Evolutionary conservation across 805 yeast genomes (phyloP).

Genomic region (Hermanozyma aechmeae): DNA sequence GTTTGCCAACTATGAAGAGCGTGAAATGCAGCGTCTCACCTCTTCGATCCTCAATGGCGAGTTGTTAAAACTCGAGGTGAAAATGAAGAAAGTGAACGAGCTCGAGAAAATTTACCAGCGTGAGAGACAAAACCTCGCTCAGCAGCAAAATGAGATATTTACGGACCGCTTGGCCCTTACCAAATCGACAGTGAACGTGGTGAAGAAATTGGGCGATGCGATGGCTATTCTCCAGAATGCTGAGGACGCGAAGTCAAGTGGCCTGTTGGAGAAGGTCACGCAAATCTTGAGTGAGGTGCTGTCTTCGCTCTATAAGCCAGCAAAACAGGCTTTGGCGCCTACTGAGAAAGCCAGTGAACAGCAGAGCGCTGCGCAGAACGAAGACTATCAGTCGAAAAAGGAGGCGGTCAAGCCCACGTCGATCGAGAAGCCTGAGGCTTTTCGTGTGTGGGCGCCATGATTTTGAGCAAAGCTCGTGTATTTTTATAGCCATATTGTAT

Average conservation of each 20-base stretch:
- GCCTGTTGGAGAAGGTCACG: slow-evolving; percentile 5
- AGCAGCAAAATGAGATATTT: slow-evolving; percentile 58
- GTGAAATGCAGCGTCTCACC: slow-evolving; percentile 58
- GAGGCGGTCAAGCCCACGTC: slow-evolving; percentile 24
- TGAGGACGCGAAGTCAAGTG: slow-evolving; percentile 3
- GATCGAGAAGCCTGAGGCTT: slow-evolving; percentile 30
- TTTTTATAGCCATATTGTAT: too few relatives aligned
- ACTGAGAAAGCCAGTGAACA: slow-evolving; percentile 4
- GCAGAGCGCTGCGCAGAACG: slow-evolving; percentile 5
- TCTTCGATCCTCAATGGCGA: slow-evolving; percentile 53
- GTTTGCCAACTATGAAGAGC: slow-evolving; percentile 72
- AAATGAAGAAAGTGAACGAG: slow-evolving; percentile 47
- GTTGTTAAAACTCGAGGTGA: slow-evolving; percentile 54
- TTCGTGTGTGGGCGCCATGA: slow-evolving; percentile 37
- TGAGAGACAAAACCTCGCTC: slow-evolving; percentile 50
- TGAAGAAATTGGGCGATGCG: slow-evolving; percentile 36
- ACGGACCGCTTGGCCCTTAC: slow-evolving; percentile 60
- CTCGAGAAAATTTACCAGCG: slow-evolving; percentile 59
- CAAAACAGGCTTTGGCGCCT: slow-evolving; percentile 14
- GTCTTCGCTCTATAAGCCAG: slow-evolving; percentile 24
- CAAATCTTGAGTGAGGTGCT: slow-evolving; percentile 22
- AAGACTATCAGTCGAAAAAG: slow-evolving; percentile 2
- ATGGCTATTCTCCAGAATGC: slow-evolving; percentile 9
- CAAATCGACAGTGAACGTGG: slow-evolving; percentile 43
- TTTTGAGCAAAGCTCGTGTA: too few relatives aligned